Conservation (phyloP, 257 asterid genomes). For the Salvia miltiorrhiza region DNA sequence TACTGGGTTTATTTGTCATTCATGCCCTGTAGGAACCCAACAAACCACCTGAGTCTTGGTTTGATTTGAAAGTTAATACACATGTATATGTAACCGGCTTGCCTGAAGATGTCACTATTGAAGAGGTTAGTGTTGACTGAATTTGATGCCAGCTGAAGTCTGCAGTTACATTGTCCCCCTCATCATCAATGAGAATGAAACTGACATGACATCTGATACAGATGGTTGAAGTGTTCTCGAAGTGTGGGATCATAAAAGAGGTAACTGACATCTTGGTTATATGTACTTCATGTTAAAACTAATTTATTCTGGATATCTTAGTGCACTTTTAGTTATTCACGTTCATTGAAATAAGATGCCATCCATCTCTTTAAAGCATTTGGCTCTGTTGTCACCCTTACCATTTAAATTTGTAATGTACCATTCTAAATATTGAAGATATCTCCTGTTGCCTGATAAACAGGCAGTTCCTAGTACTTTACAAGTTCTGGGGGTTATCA, state of each 20-base stretch:
- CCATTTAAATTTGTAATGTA: not conserved
- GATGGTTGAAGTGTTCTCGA: constrained; percentile 87
- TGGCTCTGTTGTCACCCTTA: not conserved
- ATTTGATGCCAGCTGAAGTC: constrained; percentile 3
- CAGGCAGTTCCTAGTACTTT: not conserved
- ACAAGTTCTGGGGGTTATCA: not conserved
- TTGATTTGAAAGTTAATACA: constrained; percentile 93
- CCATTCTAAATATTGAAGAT: not conserved
- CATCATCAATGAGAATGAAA: constrained; percentile 16
- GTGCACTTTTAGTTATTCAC: constrained; percentile 2
- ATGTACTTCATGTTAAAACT: not conserved
- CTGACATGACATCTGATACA: constrained; percentile 41
- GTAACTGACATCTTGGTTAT: constrained; percentile 38
- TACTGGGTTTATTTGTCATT: constrained; percentile 7
- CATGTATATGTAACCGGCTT: constrained; percentile 92
- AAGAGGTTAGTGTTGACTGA: constrained; percentile 62
- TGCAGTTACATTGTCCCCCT: constrained; percentile 1
- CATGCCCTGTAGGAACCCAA: constrained; percentile 68
- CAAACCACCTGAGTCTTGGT: constrained; percentile 97
- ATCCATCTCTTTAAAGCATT: not conserved
- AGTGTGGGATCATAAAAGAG: constrained; percentile 96
- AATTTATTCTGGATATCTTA: not conserved
- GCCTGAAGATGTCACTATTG: constrained; percentile 88
- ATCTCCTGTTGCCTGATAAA: not conserved
- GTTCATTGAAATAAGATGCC: constrained; percentile 7